A percentile compares a stretch with the other conserved stretches of the same genome.
These are phyloP conservation scores for Pestalotiopsis sp. DNA, from an alignment of 2,329 filamentous ascomycete species.

Conservation along the genomic window DNA sequence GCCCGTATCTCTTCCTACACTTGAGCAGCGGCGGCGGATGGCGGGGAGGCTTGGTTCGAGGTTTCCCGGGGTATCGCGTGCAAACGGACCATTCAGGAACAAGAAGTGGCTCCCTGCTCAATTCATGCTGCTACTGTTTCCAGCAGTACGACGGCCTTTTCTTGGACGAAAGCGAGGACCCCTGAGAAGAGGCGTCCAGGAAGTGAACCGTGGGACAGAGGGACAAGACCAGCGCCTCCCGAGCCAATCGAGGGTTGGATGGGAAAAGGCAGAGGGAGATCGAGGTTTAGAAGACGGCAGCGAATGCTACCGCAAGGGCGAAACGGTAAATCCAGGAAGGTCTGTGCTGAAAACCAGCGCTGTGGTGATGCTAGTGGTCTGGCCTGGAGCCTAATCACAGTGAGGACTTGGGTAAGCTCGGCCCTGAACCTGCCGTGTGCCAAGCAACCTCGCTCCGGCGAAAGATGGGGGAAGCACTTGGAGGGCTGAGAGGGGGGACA, in stretches of 20 bases:
- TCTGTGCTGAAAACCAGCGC: conserved; percentile 12
- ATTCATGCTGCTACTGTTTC: neutral
- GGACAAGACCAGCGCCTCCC: neutral
- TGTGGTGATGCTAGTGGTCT: conserved; percentile 2
- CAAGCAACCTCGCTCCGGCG: neutral
- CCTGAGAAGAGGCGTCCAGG: neutral
- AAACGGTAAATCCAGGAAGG: conserved; percentile 12
- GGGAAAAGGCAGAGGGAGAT: neutral
- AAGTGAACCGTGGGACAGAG: neutral
- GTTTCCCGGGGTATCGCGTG: neutral
- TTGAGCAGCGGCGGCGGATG: neutral
- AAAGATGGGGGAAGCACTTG: neutral
- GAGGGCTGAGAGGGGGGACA: neutral
- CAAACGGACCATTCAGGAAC: conserved; percentile 11
- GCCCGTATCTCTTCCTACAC: neutral
- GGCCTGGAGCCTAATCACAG: neutral
- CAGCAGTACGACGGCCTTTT: neutral
- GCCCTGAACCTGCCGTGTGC: conserved; percentile 4
- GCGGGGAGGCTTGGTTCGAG: neutral
- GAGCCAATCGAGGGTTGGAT: neutral
- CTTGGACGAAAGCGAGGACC: neutral
- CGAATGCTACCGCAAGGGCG: conserved; percentile 4
- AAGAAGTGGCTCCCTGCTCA: neutral
- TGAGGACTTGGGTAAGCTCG: neutral
- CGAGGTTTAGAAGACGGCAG: conserved; percentile 8